Base-by-base conservation (phyloP, 306 rosid species). In the Citrullus colocynthis region DNA sequence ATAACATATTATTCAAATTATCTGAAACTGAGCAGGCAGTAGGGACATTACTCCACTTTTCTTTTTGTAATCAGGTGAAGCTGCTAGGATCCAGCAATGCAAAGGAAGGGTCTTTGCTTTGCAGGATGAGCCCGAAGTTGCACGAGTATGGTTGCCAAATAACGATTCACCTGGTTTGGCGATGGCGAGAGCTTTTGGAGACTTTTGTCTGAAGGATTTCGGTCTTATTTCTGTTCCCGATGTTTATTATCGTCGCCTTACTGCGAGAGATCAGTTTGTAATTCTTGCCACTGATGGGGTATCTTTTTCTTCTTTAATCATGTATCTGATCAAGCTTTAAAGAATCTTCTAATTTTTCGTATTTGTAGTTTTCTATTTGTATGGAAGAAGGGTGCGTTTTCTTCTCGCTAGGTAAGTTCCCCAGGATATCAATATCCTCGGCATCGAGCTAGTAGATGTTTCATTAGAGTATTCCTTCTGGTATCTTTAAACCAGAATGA, bases 201-300 rank as follows among this genome's bases (percentile, higher is more conserved):
- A 87, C 75, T 87, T 87, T 54, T 87, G 90, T 78, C 84, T 87
- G 21, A 87, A 87, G 86, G 88, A 87, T 82, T 88, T 83, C 61
- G 91, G 91, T 74, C 74, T 88, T 49, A 88, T 88, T 57, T 88
- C 91, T 2, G 80, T 85, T 16, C 91, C 91, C 5, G 87, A 85
- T 51, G 84, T 88, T 55, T 88, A 69, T 72, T 83, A 85, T 61
- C 87, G 64, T 75, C 85, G 10, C 17, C 82, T 85, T 65, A 83
- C 84, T 0, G 85, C 81, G 79, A 83, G 79, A 78, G 91, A 88
- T 70, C 85, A 83, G 58, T 88, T 88, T 28, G 66, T 88, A 15
- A 81, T 88, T 78, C 91, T 88, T 48, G 89, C 91, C 64, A 81
- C 91, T 0, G 91, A 88, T 80, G 91, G 91, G 89, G 90, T 87